A percentile compares a stretch with the other conserved stretches of the same genome.
Evolutionary conservation across 371 early-diverging fungal genomes (phyloP).

Genomic region (Chytridiales sp.): DNA sequence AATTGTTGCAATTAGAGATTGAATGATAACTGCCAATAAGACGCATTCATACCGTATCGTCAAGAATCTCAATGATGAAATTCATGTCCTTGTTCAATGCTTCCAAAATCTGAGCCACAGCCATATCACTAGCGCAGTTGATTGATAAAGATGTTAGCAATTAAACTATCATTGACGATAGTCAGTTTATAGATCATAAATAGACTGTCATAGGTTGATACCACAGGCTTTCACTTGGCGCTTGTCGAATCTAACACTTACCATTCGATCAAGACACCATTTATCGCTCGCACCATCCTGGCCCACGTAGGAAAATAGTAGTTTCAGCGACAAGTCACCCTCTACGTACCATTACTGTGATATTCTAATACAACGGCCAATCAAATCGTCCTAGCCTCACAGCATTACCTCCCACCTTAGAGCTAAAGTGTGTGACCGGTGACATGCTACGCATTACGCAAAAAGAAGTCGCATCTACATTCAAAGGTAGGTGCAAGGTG

Average conservation of each 20-base stretch:
- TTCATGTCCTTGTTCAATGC: slow-evolving; percentile 7
- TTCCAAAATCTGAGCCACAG: slow-evolving; percentile 18
- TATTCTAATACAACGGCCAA: too few species aligned
- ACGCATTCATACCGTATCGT: slow-evolving; percentile 8
- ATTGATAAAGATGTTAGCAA: background rate
- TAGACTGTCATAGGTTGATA: background rate
- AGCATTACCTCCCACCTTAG: too few species aligned
- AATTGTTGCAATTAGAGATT: background rate
- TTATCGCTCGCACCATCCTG: slow-evolving; percentile 1
- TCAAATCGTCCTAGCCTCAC: too few species aligned
- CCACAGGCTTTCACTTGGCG: too few species aligned
- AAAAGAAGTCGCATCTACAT: too few species aligned
- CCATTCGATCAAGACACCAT: slow-evolving; percentile 17
- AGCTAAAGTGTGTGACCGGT: too few species aligned
- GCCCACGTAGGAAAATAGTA: too few species aligned
- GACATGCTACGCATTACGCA: too few species aligned
- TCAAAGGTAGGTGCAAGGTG: too few species aligned
- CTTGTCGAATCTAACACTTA: background rate
- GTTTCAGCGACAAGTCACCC: too few species aligned
- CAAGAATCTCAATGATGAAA: slow-evolving; percentile 10
- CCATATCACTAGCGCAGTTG: slow-evolving; percentile 12
- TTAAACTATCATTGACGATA: background rate
- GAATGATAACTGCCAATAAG: background rate
- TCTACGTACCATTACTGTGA: too few species aligned
- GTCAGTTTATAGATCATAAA: background rate